Evolutionary conservation across 805 yeast genomes (phyloP), one percentile per base, ranked within the genome.

Genomic region (Candida dajiaensis): DNA sequence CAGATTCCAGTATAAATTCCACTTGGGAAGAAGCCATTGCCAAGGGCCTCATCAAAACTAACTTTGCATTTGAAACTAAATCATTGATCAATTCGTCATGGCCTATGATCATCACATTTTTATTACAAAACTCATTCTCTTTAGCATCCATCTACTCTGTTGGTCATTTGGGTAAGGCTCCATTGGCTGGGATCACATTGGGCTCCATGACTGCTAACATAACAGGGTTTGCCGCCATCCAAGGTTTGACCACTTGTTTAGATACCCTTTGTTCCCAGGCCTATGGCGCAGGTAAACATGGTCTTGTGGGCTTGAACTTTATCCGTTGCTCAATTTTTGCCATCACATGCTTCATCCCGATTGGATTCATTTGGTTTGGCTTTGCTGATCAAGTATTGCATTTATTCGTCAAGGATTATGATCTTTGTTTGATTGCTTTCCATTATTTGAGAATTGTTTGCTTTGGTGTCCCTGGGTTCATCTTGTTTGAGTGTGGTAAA

Each of bases 181-280:
- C 86, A 59, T 71, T 87, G 41, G 94, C 92, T 1, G 95, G 95
- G 1, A 89, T 86, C 9, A 83, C 92, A 0, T 68, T 87, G 61
- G 94, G 89, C 1, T 76, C 88, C 1, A 87, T 86, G 89, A 86
- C 95, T 3, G 86, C 89, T 1, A 83, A 83, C 52, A 85, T 87
- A 48, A 83, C 94, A 1, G 63, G 62, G 2, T 80, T 84, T 52
- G 90, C 95, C 0, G 76, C 87, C 38, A 80, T 86, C 51, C 92
- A 85, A 62, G 96, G 95, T 21, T 76, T 87, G 42, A 81, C 94
- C 0, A 86, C 95, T 0, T 83, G 90, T 49, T 69, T 87, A 46
- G 96, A 87, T 61, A 86, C 95, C 0, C 69, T 87, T 39, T 85
- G 94, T 54, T 83, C 95, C 0, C 95, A 87, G 64, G 92, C 95